A percentile compares a stretch with the other conserved stretches of the same genome.
Evolutionary conservation across 306 rosid species (phyloP).

Genomic region (Cucumis cinereus): DNA sequence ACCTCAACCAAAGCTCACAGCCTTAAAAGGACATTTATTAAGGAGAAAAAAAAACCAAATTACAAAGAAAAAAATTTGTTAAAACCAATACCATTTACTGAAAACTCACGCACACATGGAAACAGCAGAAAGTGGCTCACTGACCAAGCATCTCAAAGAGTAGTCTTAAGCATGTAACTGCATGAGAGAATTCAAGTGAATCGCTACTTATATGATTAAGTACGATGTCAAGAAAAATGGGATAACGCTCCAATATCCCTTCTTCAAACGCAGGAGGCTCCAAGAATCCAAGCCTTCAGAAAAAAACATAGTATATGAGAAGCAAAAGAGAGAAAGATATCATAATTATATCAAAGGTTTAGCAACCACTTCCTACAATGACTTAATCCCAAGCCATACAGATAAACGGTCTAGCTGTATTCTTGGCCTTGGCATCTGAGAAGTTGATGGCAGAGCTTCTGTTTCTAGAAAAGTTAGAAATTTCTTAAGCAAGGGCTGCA

Average conservation of each 20-base stretch:
- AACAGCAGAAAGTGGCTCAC: slow-evolving; percentile 13
- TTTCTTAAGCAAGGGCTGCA: slow-evolving; percentile 85
- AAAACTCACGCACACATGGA: slow-evolving; percentile 6
- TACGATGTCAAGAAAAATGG: slow-evolving; percentile 81
- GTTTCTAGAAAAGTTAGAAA: slow-evolving; percentile 64
- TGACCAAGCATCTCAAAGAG: slow-evolving; percentile 89
- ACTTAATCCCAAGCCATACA: slow-evolving; percentile 84
- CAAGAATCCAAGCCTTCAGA: slow-evolving; percentile 80
- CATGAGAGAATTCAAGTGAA: slow-evolving; percentile 77
- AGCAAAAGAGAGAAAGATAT: slow-evolving; percentile 6
- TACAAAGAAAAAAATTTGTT: background rate
- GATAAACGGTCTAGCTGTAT: slow-evolving; percentile 59
- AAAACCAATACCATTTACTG: slow-evolving; percentile 4
- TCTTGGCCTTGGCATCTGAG: slow-evolving; percentile 46
- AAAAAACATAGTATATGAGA: slow-evolving; percentile 15
- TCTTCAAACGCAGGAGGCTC: slow-evolving; percentile 94
- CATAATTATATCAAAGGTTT: slow-evolving; percentile 4
- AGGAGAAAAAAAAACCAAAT: background rate
- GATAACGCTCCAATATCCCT: slow-evolving; percentile 90
- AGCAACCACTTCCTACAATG: slow-evolving; percentile 57
- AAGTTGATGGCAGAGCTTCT: slow-evolving; percentile 46
- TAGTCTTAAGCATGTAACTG: slow-evolving; percentile 76
- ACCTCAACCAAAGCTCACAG: slow-evolving; percentile 96
- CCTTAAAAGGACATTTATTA: slow-evolving; percentile 33
- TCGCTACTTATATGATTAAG: slow-evolving; percentile 87